Evolutionary conservation across 1,139 yeast genomes (phyloP).

Genomic region (Lizanozyma gosingica): DNA sequence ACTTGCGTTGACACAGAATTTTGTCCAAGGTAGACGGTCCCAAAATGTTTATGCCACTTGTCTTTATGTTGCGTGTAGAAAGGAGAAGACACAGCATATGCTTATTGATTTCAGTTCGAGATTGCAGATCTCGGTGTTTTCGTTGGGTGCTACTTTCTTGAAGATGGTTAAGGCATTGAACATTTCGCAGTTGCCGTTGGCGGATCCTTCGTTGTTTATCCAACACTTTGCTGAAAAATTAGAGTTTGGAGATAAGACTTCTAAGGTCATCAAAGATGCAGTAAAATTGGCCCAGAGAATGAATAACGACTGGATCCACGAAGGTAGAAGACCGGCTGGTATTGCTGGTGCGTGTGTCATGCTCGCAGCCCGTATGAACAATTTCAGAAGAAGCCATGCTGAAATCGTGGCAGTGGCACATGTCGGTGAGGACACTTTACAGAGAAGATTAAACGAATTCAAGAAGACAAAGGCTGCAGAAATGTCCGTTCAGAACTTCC

Average conservation of each 20-base stretch:
- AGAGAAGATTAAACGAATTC: slow-evolving; percentile 82
- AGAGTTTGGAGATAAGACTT: slow-evolving; percentile 62
- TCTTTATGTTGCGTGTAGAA: slow-evolving; percentile 87
- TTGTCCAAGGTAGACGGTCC: slow-evolving; percentile 91
- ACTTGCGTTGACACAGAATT: slow-evolving; percentile 74
- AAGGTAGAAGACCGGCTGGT: slow-evolving; percentile 97
- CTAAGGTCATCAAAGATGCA: slow-evolving; percentile 81
- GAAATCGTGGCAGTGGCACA: slow-evolving; percentile 95
- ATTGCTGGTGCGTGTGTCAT: slow-evolving; percentile 94
- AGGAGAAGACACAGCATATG: slow-evolving; percentile 88
- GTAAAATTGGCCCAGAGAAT: slow-evolving; percentile 78
- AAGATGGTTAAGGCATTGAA: slow-evolving; percentile 80
- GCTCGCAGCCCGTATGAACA: slow-evolving; percentile 94
- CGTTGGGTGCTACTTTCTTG: slow-evolving; percentile 90
- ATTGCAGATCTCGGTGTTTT: slow-evolving; percentile 83
- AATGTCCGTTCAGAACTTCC: slow-evolving; percentile 64
- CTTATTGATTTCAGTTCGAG: slow-evolving; percentile 88
- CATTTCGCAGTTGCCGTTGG: slow-evolving; percentile 69
- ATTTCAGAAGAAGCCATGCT: slow-evolving; percentile 81
- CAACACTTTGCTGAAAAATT: slow-evolving; percentile 88
- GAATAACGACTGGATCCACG: slow-evolving; percentile 93
- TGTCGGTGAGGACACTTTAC: slow-evolving; percentile 90
- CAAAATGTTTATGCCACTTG: slow-evolving; percentile 95
- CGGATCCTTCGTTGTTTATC: slow-evolving; percentile 89
- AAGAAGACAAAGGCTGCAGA: slow-evolving; percentile 66